Evolutionary conservation across 1,139 yeast species (phyloP), one percentile per base, ranked within the genome.

Genomic region (Sugiyamaella sp.): DNA sequence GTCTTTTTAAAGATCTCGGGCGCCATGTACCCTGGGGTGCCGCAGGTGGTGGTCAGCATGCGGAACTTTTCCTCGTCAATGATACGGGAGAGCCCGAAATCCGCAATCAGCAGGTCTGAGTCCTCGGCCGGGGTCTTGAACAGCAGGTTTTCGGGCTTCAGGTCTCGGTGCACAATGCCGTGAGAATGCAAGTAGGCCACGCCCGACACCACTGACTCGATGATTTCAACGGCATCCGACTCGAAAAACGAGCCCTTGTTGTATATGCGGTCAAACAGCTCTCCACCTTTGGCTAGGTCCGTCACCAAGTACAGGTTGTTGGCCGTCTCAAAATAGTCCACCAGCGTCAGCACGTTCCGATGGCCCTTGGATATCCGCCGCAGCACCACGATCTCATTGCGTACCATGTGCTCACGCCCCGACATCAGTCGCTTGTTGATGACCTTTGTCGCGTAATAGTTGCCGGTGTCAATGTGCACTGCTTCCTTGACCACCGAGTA

Each of bases 91-190:
- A 85, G 71, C 1, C 95, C 93, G 69, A 86, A 86, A 69, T 86
- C 95, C 2, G 89, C 91, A 51, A 86, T 73, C 46, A 86, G 73
- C 48, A 85, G 69, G 61, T 78, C 81, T 42, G 78, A 77, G 40
- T 78, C 73, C 47, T 69, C 72, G 46, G 69, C 74, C 20, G 69
- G 63, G 4, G 75, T 70, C 32, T 70, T 67, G 57, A 91, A 76
- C 55, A 93, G 73, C 51, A 93, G 81, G 65, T 93, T 93, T 67
- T 93, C 99, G 0, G 98, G 97, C 70, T 93, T 93, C 60, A 93
- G 76, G 70, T 93, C 99, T 51, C 98, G 79, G 70, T 93, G 99
- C 12, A 89, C 95, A 53, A 91, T 81, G 46, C 89, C 88, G 60
- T 85, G 82, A 9, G 78, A 74, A 68, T 91, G 98, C 61, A 91